Base-by-base conservation (phyloP, 352 stramenopile genomes). In the Saprolegnia diclina region DNA sequence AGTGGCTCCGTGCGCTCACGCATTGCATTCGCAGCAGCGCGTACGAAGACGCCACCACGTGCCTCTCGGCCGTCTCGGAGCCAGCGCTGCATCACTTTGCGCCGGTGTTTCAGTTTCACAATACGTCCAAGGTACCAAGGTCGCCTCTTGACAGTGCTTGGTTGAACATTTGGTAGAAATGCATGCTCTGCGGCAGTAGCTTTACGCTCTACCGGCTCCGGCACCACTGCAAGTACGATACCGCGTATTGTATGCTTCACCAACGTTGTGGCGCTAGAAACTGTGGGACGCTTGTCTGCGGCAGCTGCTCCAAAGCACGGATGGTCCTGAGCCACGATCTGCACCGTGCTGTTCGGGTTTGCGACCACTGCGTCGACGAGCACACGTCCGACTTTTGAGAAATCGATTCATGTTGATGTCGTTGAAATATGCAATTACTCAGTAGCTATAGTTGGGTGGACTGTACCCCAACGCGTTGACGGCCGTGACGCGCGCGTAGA, bases 121-220 rank as follows among this genome's bases (percentile, higher is more conserved):
- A 52, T 16, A 26, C 37, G 26, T 64, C 26, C 56, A 52, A 50
- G 56, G 56, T 64, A 50, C 10, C 1, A 55, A 54, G 35, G 5
- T 19, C 24, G n/a, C 4, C 7, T 6, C 50, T 37, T 14, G 26
- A 18, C 2, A 4, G 29, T 18, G 29, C 5, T 6, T 35, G 29
- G 29, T 35, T 5, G n/a, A 35, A 35, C 29, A 35, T 54, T 42
- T 5, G 53, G n/a, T 53, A 65, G 65, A 83, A 91, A 18, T 94
- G 87, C 73, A 92, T 83, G 57, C 88, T 93, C 53, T 94, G 87
- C 71, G 80, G 76, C 45, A 83, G 91, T 64, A 89, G 77, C 56
- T 94, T 94, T 65, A 82, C 85, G 0, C 81, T 94, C 42, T 91
- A 93, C 77, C 84, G 85, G 0, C 83, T 82, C 32, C 83, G 87